Conservation (phyloP, 1,139 yeast species). For the Yamadazyma epiphylla region DNA sequence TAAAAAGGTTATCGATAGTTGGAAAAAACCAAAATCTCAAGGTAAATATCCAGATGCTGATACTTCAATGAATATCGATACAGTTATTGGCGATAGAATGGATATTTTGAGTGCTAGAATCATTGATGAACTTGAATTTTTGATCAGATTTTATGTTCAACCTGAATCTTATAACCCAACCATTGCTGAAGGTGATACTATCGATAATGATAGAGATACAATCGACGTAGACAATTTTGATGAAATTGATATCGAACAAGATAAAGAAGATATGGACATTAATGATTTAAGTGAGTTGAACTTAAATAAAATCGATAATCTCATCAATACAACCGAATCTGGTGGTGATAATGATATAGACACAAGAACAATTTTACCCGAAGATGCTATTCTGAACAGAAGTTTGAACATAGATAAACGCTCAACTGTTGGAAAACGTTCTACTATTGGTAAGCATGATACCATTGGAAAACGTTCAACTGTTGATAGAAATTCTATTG, state of each 20-base stretch:
- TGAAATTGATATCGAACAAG: slow-evolving; percentile 7
- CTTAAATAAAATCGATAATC: slow-evolving; percentile 34
- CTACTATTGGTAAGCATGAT: too few species aligned
- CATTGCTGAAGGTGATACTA: slow-evolving; percentile 21
- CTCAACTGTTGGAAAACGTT: too few species aligned
- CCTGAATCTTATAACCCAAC: slow-evolving; percentile 19
- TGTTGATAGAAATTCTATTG: too few species aligned
- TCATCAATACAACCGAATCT: slow-evolving; percentile 22
- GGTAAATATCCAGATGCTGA: slow-evolving; percentile 11
- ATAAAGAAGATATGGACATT: slow-evolving; percentile 16
- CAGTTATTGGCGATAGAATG: slow-evolving; percentile 41
- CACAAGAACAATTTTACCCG: too few species aligned
- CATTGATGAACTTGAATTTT: slow-evolving; percentile 62
- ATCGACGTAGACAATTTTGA: slow-evolving; percentile 12
- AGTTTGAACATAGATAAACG: slow-evolving; percentile 2
- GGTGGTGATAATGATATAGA: slow-evolving; percentile 3
- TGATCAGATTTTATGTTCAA: slow-evolving; percentile 33
- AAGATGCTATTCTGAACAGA: slow-evolving; percentile 6
- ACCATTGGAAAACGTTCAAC: too few species aligned
- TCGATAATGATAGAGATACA: slow-evolving; percentile 15
- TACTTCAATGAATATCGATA: background rate
- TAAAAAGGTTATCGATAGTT: background rate
- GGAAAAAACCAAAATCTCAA: background rate
- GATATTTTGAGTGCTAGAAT: slow-evolving; percentile 80
- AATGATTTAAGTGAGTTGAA: slow-evolving; percentile 40